Evolutionary conservation across 352 stramenopile genomes (phyloP), one percentile per base, ranked within the genome.

Genomic region (Phytophthora sp.): DNA sequence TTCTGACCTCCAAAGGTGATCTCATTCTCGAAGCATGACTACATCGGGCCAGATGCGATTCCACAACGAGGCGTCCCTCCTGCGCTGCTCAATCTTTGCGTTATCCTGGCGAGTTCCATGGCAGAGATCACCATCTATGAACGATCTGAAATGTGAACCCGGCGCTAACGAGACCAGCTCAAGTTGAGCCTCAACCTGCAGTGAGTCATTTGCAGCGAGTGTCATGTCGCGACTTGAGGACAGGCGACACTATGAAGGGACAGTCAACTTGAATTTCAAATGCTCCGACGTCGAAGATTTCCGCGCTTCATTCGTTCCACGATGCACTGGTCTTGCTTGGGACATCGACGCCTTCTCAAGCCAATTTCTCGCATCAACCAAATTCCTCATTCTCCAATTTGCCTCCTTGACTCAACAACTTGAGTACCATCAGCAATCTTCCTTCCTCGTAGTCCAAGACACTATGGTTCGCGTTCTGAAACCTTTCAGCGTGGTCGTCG

Each of bases 351-450:
- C 16, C n/a, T 11, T 2, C 26, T 27, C 33, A 9, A 20, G 9
- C n/a, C 18, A 12, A 26, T n/a, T 42, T 55, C 15, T 20, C 27
- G 52, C 29, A 23, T 15, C 45, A 15, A 66, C 31, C 33, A 51
- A 65, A 13, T 23, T 31, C 35, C 31, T 74, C 67, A 75, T 71
- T 75, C 56, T 56, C 44, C 36, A 55, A 62, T 75, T 75, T 71
- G 61, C 56, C 61, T 53, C 29, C 31, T 71, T 62, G 27, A 71
- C 61, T 64, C 55, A 51, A 68, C 33, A 44, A 27, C 55, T 75
- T 64, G 62, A 65, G 62, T 71, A 71, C 35, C 61, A n/a, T n/a
- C n/a, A 62, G 26, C 54, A 65, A 21, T 53, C 45, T 61, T 38
- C 36, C 11, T 50, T 38, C 21, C 41, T 33, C 49, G 8, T 47